phyloP scores from a whole-genome alignment of 192 early-diverging fungal genomes.

The Backusella mclennaniae region DNA sequence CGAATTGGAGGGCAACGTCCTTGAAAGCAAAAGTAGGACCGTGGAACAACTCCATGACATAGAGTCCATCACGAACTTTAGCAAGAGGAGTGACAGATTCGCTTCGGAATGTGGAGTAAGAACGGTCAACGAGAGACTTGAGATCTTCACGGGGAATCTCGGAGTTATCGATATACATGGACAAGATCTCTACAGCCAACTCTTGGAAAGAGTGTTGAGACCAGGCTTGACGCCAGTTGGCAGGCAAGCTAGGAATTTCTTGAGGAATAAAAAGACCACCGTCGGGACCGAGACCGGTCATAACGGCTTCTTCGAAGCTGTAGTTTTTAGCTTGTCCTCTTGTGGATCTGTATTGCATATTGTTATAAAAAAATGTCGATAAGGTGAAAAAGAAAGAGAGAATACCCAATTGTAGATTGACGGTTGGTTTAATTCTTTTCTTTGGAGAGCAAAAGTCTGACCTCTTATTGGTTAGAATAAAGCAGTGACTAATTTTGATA shows the following conservation, averaged over 20 bases:
- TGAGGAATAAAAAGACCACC: slow-evolving; percentile 95
- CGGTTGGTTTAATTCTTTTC: not conserved
- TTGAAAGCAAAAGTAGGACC: slow-evolving; percentile 99
- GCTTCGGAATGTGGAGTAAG: slow-evolving; percentile 78
- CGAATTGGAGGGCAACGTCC: slow-evolving; percentile 94
- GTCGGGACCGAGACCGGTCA: slow-evolving; percentile 88
- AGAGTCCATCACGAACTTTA: slow-evolving; percentile 61
- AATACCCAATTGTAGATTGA: not conserved
- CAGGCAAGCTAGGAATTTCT: slow-evolving; percentile 69
- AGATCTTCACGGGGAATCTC: slow-evolving; percentile 82
- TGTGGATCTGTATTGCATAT: slow-evolving; percentile 93
- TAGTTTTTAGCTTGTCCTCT: slow-evolving; percentile 68
- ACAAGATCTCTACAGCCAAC: slow-evolving; percentile 84
- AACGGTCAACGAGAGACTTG: slow-evolving; percentile 59
- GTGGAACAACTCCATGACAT: slow-evolving; percentile 92
- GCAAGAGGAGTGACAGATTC: slow-evolving; percentile 76
- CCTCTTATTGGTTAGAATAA: not conserved
- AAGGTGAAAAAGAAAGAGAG: not conserved
- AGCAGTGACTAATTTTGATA: slow-evolving; percentile 3
- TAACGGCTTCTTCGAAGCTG: slow-evolving; percentile 89
- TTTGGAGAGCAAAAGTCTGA: not conserved
- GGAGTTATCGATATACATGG: slow-evolving; percentile 72
- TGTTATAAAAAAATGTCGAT: not conserved
- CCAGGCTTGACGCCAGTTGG: slow-evolving; percentile 74
- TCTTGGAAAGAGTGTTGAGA: slow-evolving; percentile 68